These are phyloP conservation scores for Phytophthora melonis DNA, from an alignment of 352 stramenopile genomes.

Conservation along the genomic window DNA sequence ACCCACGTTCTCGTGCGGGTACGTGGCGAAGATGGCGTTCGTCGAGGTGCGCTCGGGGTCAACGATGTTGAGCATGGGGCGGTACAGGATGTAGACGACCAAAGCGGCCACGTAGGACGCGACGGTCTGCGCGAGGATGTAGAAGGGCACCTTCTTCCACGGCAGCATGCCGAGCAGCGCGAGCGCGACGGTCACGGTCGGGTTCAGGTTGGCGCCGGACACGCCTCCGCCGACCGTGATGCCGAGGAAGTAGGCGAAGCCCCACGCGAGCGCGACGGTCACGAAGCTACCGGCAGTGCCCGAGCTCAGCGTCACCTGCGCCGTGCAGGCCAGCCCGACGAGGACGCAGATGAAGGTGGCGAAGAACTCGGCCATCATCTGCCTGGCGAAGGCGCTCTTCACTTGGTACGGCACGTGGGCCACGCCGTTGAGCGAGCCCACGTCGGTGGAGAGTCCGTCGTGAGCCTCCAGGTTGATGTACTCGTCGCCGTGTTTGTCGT, in stretches of 20 bases:
- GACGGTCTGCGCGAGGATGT: constrained; percentile 51
- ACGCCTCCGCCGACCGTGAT: constrained; percentile 54
- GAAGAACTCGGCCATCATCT: constrained; percentile 67
- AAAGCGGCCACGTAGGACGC: constrained; percentile 49
- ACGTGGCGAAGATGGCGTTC: constrained; percentile 50
- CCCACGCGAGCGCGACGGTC: constrained; percentile 63
- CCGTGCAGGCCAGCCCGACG: constrained; percentile 60
- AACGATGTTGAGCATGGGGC: constrained; percentile 49
- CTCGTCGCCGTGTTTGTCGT: constrained; percentile 27
- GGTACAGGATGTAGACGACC: constrained; percentile 59
- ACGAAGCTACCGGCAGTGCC: constrained; percentile 53
- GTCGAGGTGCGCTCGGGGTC: constrained; percentile 46
- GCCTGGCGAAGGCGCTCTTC: constrained; percentile 47
- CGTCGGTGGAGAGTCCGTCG: constrained; percentile 26
- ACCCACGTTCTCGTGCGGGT: constrained; percentile 39
- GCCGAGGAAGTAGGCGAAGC: constrained; percentile 63
- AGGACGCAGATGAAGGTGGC: constrained; percentile 61
- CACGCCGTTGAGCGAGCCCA: constrained; percentile 4
- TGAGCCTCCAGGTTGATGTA: constrained; percentile 33
- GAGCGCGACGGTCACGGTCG: constrained; percentile 59
- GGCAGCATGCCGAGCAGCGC: constrained; percentile 49
- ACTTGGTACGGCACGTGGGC: constrained; percentile 22
- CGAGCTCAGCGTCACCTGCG: constrained; percentile 54
- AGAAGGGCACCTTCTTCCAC: constrained; percentile 56
- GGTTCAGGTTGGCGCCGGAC: constrained; percentile 65